Base-by-base conservation (phyloP, 1,284 basidiomycete genomes). In the Xerocomus amazonicus region DNA sequence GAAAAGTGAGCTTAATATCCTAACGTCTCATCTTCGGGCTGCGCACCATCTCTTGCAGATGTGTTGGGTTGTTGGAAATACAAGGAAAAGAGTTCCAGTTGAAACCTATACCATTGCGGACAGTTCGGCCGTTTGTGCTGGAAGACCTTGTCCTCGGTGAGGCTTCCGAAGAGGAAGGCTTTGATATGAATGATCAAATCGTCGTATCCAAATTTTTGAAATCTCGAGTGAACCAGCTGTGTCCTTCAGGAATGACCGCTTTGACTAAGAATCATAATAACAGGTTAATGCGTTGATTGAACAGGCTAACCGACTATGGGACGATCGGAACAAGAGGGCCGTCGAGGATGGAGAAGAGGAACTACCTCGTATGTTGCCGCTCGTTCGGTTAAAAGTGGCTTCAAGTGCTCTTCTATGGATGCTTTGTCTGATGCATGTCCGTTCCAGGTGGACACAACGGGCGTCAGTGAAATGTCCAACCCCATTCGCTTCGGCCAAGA, bases 401-500 rank as follows among this genome's bases (percentile, higher is more conserved):
- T 34, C 9, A 23, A 17, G 29, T 17, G 17, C 9, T 26, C 27
- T 12, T 49, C 4, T 48, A 4, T 9, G 9, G 36, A 8, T 17
- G 17, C 3, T 8, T 19, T 27, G 10, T 26, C 47, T 10, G 27
- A 46, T 43, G 14, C 27, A 19, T 13, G 39, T 29, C n/a, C 19
- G 28, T 33, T 43, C 17, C 55, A 89, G 86, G 92, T 97, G 23
- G 93, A 97, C 65, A 96, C 93, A 1, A 92, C 90, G 0, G 88
- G 87, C 44, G 88, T 87, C 6, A 84, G 84, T 50, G 90, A 92
- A 58, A 92, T 93, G 73, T 91, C 89, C 42, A 99, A 99, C 67
- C 92, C 95, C 12, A 89, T 96, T 44, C 87, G 96, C 8, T 97
- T 99, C 65, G 96, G 97, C 0, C 94, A 97, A 67, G 92, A 97